Evolutionary conservation across 148 eudicot genomes (phyloP), one percentile per base, ranked within the genome.

Genomic region (Mesembryanthemum crystallinum): DNA sequence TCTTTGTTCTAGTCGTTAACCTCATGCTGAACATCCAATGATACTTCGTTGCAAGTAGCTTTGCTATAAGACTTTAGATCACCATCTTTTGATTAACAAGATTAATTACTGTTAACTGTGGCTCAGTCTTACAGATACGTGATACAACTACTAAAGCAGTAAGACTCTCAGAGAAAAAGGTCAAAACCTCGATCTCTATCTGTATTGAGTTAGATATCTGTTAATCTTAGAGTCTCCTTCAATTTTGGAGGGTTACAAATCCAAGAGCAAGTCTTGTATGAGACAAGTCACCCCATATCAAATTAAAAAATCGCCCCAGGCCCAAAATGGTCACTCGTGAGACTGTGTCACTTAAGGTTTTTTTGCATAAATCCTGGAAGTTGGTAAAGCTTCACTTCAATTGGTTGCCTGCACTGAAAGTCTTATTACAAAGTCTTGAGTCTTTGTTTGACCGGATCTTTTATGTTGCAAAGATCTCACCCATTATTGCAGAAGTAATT

Each of bases 171-270:
- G 20, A 42, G 58, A 29, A 58, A 72, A 61, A 9, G 14, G 72
- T 37, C 60, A 30, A 30, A 73, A 58, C 39, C 27, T 72, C n/a
- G 76, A 55, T 51, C 23, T 42, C 60, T 57, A 69, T 37, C 13
- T 14, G 20, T 55, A 13, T 57, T 30, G 49, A 63, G 72, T 57
- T 57, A 27, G 18, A 57, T 8, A 57, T 8, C 27, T n/a, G n/a
- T n/a, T n/a, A n/a, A n/a, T n/a, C n/a, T n/a, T n/a, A n/a, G n/a
- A n/a, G n/a, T n/a, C n/a, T n/a, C n/a, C n/a, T n/a, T n/a, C n/a
- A 43, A 33, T 66, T 24, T 43, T 74, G 60, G 61, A 64, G 67
- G 77, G 68, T 12, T 32, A 32, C n/a, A n/a, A n/a, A n/a, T n/a
- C n/a, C 4, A 35, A 35, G 39, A 35, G 39, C 6, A 35, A 6